These are phyloP conservation scores for Xylaria castorea DNA, from an alignment of 495 filamentous ascomycete species.

Conservation along the genomic window DNA sequence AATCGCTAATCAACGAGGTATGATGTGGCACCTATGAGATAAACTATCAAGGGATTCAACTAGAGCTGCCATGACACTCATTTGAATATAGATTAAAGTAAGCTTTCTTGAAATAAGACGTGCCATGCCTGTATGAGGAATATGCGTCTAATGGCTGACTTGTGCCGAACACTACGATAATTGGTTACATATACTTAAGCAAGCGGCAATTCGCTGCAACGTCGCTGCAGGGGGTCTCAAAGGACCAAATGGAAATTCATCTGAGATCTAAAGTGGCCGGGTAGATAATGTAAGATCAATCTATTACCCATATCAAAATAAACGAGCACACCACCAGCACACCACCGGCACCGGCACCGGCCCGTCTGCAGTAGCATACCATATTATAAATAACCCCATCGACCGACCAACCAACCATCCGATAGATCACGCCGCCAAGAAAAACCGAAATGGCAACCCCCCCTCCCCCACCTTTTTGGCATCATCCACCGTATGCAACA, in stretches of 20 bases:
- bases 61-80: neutral
- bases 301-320: neutral
- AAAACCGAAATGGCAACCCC: neutral
- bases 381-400: neutral
- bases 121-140: neutral
- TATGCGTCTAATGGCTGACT: neutral
- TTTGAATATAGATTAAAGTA: neutral
- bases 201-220: neutral
- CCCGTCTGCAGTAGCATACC: neutral
- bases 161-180: neutral
- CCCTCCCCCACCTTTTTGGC: neutral
- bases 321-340: neutral
- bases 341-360: neutral
- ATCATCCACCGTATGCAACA: neutral
- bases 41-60: neutral
- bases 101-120: neutral
- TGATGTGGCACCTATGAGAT: too few species aligned
- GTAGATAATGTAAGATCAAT: neutral
- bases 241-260: neutral
- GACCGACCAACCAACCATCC: neutral
- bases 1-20: too few species aligned
- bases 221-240: too few species aligned
- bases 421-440: conserved; percentile 5
- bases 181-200: neutral
- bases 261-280: neutral